Percentiles rank a stretch among this genome's conserved stretches.
Conservation (phyloP, 129 eudicot genomes). For the Helianthus tuberosus region DNA sequence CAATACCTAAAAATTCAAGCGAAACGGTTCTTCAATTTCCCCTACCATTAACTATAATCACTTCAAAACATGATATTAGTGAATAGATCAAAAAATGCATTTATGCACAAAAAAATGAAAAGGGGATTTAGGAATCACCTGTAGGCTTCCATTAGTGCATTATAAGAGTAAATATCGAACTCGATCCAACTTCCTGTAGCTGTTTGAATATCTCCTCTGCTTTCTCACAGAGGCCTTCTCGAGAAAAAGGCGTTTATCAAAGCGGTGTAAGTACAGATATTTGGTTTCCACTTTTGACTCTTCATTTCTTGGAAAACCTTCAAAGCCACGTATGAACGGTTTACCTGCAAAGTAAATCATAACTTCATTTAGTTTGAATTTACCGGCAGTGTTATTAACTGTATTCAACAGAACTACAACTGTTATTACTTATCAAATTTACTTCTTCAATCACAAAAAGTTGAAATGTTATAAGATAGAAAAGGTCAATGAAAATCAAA, state of each 20-base stretch:
- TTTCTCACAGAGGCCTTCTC: conserved; percentile 91
- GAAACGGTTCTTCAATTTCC: conserved; percentile 39
- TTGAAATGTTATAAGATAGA: too few species aligned
- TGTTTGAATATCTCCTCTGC: conserved; percentile 91
- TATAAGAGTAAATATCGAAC: conserved; percentile 91
- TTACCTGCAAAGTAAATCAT: conserved; percentile 47
- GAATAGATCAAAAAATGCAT: neutral
- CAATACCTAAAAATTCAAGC: conserved; percentile 33
- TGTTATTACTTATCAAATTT: conserved; percentile 35
- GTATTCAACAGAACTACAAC: neutral
- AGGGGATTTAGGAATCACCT: conserved; percentile 45
- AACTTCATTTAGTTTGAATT: neutral
- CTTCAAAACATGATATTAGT: conserved; percentile 27
- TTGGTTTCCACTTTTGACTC: conserved; percentile 68
- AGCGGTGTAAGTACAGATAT: conserved; percentile 93
- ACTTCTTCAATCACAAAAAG: too few species aligned
- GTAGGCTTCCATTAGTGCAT: conserved; percentile 97
- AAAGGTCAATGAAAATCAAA: too few species aligned
- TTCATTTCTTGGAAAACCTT: conserved; percentile 83
- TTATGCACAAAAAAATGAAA: neutral
- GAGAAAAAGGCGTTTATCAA: conserved; percentile 86
- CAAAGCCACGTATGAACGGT: conserved; percentile 82
- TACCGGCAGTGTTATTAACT: neutral
- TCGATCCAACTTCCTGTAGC: conserved; percentile 86
- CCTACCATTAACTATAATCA: conserved; percentile 30